phyloP scores from a whole-genome alignment of 2,329 filamentous ascomycete species.

The Cladophialophora carrionii region DNA sequence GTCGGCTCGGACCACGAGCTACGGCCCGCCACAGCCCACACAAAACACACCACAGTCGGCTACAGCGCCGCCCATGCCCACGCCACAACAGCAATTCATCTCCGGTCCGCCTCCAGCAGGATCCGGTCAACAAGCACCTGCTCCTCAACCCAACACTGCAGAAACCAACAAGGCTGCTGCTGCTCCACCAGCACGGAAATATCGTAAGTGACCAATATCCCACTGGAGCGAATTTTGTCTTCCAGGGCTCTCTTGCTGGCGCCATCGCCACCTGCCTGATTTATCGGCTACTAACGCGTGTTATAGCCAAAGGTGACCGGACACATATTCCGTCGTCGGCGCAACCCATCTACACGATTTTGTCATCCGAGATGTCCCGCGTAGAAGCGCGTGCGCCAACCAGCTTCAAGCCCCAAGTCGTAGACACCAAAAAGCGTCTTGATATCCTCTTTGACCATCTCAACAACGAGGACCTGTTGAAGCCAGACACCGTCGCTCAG shows the following conservation, averaged over 20 bases:
- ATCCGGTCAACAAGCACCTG: slow-evolving; percentile 53
- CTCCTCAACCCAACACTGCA: slow-evolving; percentile 52
- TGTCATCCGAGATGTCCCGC: slow-evolving; percentile 82
- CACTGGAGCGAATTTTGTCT: not conserved
- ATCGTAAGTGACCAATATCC: slow-evolving; percentile 61
- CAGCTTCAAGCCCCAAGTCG: slow-evolving; percentile 85
- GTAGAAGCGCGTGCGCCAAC: slow-evolving; percentile 83
- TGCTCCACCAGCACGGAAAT: slow-evolving; percentile 60
- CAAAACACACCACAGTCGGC: slow-evolving; percentile 47
- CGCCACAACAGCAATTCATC: slow-evolving; percentile 51
- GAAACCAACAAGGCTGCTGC: slow-evolving; percentile 55
- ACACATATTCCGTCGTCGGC: slow-evolving; percentile 82
- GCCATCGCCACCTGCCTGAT: not conserved
- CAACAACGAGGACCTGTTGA: slow-evolving; percentile 90
- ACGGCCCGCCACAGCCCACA: slow-evolving; percentile 54
- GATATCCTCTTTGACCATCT: slow-evolving; percentile 95
- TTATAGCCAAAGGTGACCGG: slow-evolving; percentile 71
- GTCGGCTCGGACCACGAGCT: slow-evolving; percentile 48
- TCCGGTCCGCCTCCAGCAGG: slow-evolving; percentile 52
- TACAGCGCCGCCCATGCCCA: slow-evolving; percentile 46
- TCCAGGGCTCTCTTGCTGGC: not conserved
- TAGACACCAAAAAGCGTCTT: slow-evolving; percentile 90
- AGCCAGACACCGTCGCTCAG: slow-evolving; percentile 65
- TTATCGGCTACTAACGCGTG: slow-evolving; percentile 34
- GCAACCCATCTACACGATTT: slow-evolving; percentile 76